Base-by-base conservation (phyloP, 257 asterid genomes). In the Gentiana macrophylla region DNA sequence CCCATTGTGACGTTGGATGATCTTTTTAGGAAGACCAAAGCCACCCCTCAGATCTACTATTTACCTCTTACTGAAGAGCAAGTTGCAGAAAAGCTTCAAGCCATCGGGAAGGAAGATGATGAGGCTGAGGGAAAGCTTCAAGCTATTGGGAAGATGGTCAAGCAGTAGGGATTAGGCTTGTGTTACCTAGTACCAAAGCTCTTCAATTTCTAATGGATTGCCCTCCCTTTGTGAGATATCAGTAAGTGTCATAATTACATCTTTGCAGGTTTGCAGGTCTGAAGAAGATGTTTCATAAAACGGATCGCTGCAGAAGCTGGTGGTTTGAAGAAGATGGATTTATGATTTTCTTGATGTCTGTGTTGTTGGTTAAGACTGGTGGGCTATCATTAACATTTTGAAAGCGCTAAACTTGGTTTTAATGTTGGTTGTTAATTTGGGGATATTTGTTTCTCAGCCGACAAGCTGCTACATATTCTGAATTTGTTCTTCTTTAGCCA, bases 241-340 rank as follows among this genome's bases (percentile, higher is more conserved):
- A 77, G 86, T 69, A 50, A 68, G 78, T 77, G 68, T 81, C 73
- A 79, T 68, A 62, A 76, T 80, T 77, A 69, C 82, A 62, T 86
- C 76, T 86, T 86, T 86, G 95, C 95, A 83, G 94, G 94, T 86
- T 74, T 83, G 90, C 95, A 86, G 95, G 94, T 82, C 73, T 76
- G 65, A 79, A 75, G 37, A 77, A 78, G 79, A 79, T 50, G 79
- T 75, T 57, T 72, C 11, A 0, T 0, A 41, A 41, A 41, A 41
- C 6, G 46, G 46, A 41, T 67, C 75, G 80, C 80, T 56, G 77
- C 83, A 64, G 82, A 59, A 66, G 82, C 85, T 61, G 24, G 24
- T 24, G 24, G 24, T 24, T 78, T 79, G 77, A 75, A 62, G 66
- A 65, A 67, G 78, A 70, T 59, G 76, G 70, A 37, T 65, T 70